Evolutionary conservation across 2,329 filamentous ascomycete species (phyloP), one percentile per base, ranked within the genome.

Genomic region (Dissoconium aciculare): DNA sequence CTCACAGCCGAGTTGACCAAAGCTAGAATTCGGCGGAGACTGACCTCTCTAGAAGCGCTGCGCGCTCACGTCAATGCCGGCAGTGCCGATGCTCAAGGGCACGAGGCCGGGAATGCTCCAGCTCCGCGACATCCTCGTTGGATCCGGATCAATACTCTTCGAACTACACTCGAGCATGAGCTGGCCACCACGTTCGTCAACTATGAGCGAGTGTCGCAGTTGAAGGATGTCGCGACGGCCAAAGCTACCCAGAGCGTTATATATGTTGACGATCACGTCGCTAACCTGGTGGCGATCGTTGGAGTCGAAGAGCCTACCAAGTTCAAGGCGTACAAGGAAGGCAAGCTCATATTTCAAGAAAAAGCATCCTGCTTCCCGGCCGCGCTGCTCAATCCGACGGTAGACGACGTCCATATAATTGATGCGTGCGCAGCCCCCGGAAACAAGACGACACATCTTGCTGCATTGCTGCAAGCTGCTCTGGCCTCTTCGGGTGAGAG

Each of bases 361-460:
- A 95, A 94, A 55, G 87, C 89, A 0, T 94, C 85, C 1, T 98
- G 89, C 51, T 94, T 98, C 48, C 89, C 89, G 0, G 89, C 87
- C 1, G 89, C 89, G 50, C 63, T 98, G 3, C 62, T 98, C 0
- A 66, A 92, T 30, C 73, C 78, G 0, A 59, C 59, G 0, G 59
- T 71, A 5, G 62, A 69, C 34, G 70, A 77, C 40, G 82, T 82
- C 14, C 74, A 89, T 47, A 63, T 91, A 5, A 71, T 95, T n/a
- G 89, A 98, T 54, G 81, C 81, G 0, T 95, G 87, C 52, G 82
- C 89, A 0, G 89, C 89, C 1, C 89, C 89, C 2, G 89, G 89
- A 4, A 98, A 98, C 55, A 98, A 98, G 58, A 95, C 89, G 1
- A 95, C 87, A 5, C 89, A 95, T 53, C 59, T 92, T 27, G 84